Evolutionary conservation across 2,329 filamentous ascomycete genomes (phyloP).

Genomic region (Alternaria brassicae): DNA sequence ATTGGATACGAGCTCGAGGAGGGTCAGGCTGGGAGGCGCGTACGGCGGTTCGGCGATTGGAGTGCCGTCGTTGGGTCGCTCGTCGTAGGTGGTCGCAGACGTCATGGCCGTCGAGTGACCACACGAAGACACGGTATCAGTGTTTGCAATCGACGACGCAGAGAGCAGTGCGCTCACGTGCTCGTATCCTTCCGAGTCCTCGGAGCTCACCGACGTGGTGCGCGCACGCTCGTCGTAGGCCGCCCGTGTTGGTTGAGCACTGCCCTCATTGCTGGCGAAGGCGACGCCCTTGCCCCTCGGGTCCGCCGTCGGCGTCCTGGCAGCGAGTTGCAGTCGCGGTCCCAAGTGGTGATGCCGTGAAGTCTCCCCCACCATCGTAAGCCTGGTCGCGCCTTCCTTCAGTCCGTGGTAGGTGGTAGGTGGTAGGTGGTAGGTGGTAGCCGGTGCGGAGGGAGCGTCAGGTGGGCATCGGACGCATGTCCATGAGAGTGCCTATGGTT

Average conservation of each 20-base stretch:
- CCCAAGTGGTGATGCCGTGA: constrained; percentile 9
- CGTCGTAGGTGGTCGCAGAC: constrained; percentile 42
- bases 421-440: constrained; percentile 1
- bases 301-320: constrained; percentile 17
- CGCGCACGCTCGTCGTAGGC: constrained; percentile 12
- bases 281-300: constrained; percentile 33
- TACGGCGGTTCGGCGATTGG: constrained; percentile 33
- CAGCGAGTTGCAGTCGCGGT: constrained; percentile 24
- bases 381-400: constrained; percentile 4
- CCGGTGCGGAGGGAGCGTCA: constrained; percentile 4
- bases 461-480: not conserved
- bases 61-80: constrained; percentile 26
- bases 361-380: constrained; percentile 35
- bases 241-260: not conserved
- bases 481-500: constrained; percentile 2
- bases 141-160: constrained; percentile 39
- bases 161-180: constrained; percentile 38
- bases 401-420: not conserved
- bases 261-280: constrained; percentile 29
- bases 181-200: constrained; percentile 14
- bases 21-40: constrained; percentile 42
- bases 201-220: constrained; percentile 30
- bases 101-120: constrained; percentile 46
- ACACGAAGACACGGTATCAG: constrained; percentile 40
- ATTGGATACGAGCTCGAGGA: constrained; percentile 50